Evolutionary conservation across 345 rosid species (phyloP), one percentile per base, ranked within the genome.

Genomic region (Gynandropsis gynandra): DNA sequence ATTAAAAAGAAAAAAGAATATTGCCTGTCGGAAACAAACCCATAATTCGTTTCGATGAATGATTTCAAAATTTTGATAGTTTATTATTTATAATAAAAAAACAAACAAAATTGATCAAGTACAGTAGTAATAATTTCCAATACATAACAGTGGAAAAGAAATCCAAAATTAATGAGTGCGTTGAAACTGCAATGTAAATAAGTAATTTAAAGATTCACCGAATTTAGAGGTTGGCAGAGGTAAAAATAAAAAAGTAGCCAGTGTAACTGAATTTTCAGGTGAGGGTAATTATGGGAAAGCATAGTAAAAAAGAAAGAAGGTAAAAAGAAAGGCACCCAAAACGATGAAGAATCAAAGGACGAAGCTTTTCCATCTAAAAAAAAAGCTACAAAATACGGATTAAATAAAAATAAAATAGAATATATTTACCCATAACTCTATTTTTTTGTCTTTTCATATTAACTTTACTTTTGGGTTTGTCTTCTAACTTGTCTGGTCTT

Each of bases 341-440:
- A 52, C 64, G 59, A 65, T 15, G 48, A 51, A 58, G 42, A 50
- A 43, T 37, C 54, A 51, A 58, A 57, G 59, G 69, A 65, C 69
- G 58, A 65, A 65, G 58, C 39, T 65, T 58, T 58, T 53, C 38
- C 64, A 58, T 52, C 19, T 58, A 54, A 54, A 65, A 50, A 57
- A 53, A 63, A 24, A 50, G n/a, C n/a, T 57, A 37, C 57, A 29
- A 27, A 36, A 50, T 35, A 24, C 42, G 33, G n/a, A 38, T 36
- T 9, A 37, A 52, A n/a, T 52, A 14, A n/a, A 7, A 9, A 36
- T 9, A 36, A 36, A 11, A 24, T 41, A 45, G 17, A 42, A 7
- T 7, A 50, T 42, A 33, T 56, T n/a, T 50, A 63, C 69, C 69
- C 69, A 64, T 57, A 65, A 58, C 59, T 50, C 42, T 42, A 43